A percentile compares a stretch with the other conserved stretches of the same genome.
These are phyloP conservation scores for Madurella mycetomatis DNA, from an alignment of 2,329 filamentous ascomycete genomes.

Conservation along the genomic window DNA sequence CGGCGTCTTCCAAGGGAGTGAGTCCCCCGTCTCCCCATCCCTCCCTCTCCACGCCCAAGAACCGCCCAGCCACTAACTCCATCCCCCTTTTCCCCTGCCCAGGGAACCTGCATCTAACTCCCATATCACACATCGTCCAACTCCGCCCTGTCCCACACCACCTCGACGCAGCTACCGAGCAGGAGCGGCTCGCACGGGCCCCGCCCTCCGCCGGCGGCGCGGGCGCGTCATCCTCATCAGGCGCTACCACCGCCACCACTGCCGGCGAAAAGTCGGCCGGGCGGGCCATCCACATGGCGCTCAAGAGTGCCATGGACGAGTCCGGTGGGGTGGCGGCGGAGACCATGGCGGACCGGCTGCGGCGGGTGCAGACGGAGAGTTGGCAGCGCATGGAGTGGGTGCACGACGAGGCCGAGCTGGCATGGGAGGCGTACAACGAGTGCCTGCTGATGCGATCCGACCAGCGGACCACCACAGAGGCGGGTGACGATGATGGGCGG, in stretches of 20 bases:
- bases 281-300: constrained; percentile 81
- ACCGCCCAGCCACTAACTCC: constrained; percentile 19
- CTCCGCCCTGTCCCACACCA: constrained; percentile 91
- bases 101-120: constrained; percentile 85
- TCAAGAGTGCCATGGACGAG: constrained; percentile 70
- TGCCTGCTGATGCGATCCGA: constrained; percentile 55
- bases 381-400: constrained; percentile 79
- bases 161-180: constrained; percentile 76
- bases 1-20: constrained; percentile 81
- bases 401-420: constrained; percentile 71
- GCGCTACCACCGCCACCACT: constrained; percentile 24
- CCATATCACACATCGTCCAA: constrained; percentile 76
- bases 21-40: constrained; percentile 26
- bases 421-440: constrained; percentile 72
- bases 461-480: neutral
- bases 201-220: constrained; percentile 34
- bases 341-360: constrained; percentile 71
- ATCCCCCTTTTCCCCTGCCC: neutral
- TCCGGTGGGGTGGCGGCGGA: constrained; percentile 52
- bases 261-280: constrained; percentile 45
- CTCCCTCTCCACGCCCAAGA: neutral
- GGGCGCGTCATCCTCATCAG: constrained; percentile 11
- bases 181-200: constrained; percentile 51
- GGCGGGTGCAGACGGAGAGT: constrained; percentile 71
- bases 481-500: constrained; percentile 18